phyloP scores from a whole-genome alignment of 495 filamentous ascomycete species.

The Astrothelium macrocarpum region DNA sequence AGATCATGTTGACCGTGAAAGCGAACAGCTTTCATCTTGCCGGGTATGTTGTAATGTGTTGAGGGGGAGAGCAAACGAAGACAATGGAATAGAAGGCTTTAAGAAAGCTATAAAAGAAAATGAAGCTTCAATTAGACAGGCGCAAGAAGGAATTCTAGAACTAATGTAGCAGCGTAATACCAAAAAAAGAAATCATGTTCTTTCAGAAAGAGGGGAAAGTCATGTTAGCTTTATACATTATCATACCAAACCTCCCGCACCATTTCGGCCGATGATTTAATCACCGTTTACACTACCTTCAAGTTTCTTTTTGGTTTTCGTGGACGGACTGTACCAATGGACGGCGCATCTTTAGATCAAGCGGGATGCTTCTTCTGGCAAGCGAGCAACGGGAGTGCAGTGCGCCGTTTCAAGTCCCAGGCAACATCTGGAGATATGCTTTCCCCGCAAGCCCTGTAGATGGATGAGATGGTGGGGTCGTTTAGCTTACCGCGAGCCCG shows the following conservation, averaged over 20 bases:
- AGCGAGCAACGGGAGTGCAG: not conserved
- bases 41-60: constrained; percentile 14
- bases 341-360: not conserved
- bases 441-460: not conserved
- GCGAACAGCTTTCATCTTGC: constrained; percentile 32
- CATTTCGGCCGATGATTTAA: constrained; percentile 2
- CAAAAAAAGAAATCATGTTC: too few species aligned
- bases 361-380: constrained; percentile 1
- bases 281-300: constrained; percentile 2
- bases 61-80: too few species aligned
- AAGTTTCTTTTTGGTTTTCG: not conserved
- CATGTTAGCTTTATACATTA: not conserved
- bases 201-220: not conserved
- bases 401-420: not conserved
- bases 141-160: too few species aligned
- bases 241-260: not conserved
- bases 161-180: too few species aligned
- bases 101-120: too few species aligned
- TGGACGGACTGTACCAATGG: not conserved
- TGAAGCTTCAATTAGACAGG: not conserved
- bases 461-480: not conserved
- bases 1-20: constrained; percentile 34
- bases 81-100: constrained; percentile 8
- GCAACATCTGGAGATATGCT: not conserved
- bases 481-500: not conserved